phyloP scores from a whole-genome alignment of 2,329 filamentous ascomycete genomes.

The Nemania sp. region DNA sequence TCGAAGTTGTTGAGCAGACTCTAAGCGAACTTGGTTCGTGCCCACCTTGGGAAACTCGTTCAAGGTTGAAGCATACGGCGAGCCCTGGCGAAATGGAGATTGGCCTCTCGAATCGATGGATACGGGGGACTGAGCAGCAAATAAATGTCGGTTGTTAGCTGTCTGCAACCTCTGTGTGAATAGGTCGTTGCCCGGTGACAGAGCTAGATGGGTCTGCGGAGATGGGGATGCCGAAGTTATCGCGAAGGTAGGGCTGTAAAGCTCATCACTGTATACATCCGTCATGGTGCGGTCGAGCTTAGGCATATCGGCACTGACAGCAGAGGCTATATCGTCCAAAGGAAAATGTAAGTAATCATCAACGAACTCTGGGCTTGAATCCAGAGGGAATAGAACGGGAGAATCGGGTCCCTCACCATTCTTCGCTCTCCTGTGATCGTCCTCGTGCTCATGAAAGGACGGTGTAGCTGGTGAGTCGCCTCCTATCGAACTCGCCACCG shows the following conservation, averaged over 20 bases:
- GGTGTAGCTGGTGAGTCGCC: slow-evolving; percentile 72
- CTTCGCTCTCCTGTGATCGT: slow-evolving; percentile 59
- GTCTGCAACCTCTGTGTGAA: slow-evolving; percentile 83
- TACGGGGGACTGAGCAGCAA: slow-evolving; percentile 65
- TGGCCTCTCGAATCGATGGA: slow-evolving; percentile 69
- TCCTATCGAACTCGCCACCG: slow-evolving; percentile 68
- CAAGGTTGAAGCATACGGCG: slow-evolving; percentile 66
- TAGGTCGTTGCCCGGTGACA: slow-evolving; percentile 68
- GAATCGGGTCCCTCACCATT: slow-evolving; percentile 62
- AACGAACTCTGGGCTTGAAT: slow-evolving; percentile 51
- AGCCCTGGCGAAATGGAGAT: slow-evolving; percentile 84
- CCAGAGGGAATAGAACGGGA: slow-evolving; percentile 41
- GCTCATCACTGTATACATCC: slow-evolving; percentile 84
- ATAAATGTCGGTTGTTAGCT: slow-evolving; percentile 79
- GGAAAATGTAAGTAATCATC: slow-evolving; percentile 75
- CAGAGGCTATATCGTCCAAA: slow-evolving; percentile 69
- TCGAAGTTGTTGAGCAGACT: slow-evolving; percentile 69
- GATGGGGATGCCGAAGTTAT: slow-evolving; percentile 68
- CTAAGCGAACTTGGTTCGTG: slow-evolving; percentile 56
- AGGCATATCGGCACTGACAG: slow-evolving; percentile 62
- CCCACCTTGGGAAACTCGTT: slow-evolving; percentile 58
- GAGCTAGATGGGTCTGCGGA: slow-evolving; percentile 58
- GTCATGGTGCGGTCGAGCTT: slow-evolving; percentile 90
- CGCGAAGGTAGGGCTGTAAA: slow-evolving; percentile 79
- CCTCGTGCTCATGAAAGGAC: slow-evolving; percentile 61